A percentile compares a stretch with the other conserved stretches of the same genome.
phyloP scores from a whole-genome alignment of 2,329 filamentous ascomycete species.

The Venturia oleaginea region DNA sequence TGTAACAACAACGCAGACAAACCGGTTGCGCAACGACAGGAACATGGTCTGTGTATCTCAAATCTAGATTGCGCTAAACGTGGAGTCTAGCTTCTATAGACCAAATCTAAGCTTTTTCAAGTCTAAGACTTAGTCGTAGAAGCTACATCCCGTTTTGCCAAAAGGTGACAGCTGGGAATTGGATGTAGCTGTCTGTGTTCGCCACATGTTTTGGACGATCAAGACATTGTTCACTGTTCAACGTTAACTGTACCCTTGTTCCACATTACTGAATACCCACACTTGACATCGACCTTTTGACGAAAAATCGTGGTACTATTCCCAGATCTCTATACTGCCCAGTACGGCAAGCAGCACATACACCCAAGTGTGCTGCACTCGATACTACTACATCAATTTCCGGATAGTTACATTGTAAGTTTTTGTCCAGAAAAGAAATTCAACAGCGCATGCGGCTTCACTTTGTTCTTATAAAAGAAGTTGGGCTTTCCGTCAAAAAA shows the following conservation, averaged over 20 bases:
- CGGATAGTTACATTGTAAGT: neutral
- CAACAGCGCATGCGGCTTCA: neutral
- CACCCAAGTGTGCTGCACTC: neutral
- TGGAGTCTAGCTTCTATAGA: no score
- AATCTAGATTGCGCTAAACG: no score
- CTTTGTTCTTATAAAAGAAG: neutral
- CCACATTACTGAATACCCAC: neutral
- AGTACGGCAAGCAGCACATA: neutral
- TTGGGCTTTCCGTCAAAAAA: neutral
- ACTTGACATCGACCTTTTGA: neutral
- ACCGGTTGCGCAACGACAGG: neutral
- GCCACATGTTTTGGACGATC: neutral
- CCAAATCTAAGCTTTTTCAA: no score
- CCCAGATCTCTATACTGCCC: neutral
- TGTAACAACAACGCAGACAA: slow-evolving; percentile 6
- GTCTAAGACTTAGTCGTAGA: no score
- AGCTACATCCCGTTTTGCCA: no score
- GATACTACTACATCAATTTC: neutral
- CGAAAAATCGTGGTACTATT: neutral
- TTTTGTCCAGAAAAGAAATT: neutral
- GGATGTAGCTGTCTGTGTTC: neutral
- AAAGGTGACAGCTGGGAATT: neutral
- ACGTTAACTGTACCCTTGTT: neutral
- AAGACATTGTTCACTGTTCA: neutral
- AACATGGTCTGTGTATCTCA: no score